phyloP scores from a whole-genome alignment of 1,139 yeast species.

The Suhomyces wounanorum region DNA sequence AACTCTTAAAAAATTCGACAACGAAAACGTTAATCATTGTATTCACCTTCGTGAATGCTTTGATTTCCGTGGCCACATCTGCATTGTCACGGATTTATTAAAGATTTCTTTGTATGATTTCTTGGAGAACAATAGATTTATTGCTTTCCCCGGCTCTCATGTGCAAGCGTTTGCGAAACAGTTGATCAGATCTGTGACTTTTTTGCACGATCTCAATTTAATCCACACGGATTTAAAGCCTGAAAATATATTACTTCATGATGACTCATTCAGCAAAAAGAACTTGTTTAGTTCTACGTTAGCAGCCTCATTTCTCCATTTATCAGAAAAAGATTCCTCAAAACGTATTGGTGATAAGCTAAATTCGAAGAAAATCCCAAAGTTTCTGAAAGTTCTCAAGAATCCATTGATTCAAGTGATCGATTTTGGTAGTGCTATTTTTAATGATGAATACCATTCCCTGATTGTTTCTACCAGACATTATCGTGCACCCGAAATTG shows the following conservation, averaged over 20 bases:
- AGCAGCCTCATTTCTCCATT: constrained; percentile 32
- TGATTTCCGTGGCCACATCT: constrained; percentile 91
- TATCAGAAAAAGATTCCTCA: constrained; percentile 19
- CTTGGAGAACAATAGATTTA: constrained; percentile 71
- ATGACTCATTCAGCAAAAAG: constrained; percentile 49
- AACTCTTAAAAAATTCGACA: constrained; percentile 76
- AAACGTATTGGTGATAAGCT: constrained; percentile 8
- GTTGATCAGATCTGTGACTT: constrained; percentile 80
- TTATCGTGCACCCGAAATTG: constrained; percentile 96
- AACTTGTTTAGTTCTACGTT: constrained; percentile 38
- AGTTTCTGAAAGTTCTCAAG: constrained; percentile 54
- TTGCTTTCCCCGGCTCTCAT: constrained; percentile 79
- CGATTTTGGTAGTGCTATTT: constrained; percentile 95
- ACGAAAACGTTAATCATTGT: constrained; percentile 65
- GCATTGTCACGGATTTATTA: constrained; percentile 86
- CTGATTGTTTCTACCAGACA: constrained; percentile 92
- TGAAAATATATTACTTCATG: constrained; percentile 81
- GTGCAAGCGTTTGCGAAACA: constrained; percentile 89
- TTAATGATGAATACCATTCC: constrained; percentile 91
- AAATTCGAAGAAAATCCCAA: constrained; percentile 32
- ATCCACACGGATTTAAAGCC: constrained; percentile 97
- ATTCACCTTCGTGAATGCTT: constrained; percentile 87
- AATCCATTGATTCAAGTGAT: constrained; percentile 86
- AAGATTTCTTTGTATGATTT: constrained; percentile 90
- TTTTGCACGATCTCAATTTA: constrained; percentile 82